Base-by-base conservation (phyloP, 2,329 filamentous ascomycete genomes). In the Neurospora sp. region DNA sequence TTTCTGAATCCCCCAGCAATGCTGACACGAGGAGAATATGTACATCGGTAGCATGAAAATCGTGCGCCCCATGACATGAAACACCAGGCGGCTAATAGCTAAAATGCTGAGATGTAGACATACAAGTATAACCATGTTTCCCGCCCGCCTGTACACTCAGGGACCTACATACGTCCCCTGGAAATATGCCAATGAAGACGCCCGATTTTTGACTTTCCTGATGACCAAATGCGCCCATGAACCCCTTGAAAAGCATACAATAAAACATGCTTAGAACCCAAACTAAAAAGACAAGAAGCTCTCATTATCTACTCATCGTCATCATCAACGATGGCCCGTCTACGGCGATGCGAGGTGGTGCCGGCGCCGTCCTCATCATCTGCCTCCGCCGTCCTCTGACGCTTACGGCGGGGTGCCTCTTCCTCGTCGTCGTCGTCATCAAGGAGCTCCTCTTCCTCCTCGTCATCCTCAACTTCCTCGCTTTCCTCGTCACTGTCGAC, bases 401-500 rank as follows among this genome's bases (percentile, higher is more conserved):
- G 81, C 80, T 88, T 88, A 66, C 80, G 79, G 9, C 80, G 80
- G 17, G 82, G 82, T 15, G 75, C 75, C 71, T 81, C 80, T 6
- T 82, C 82, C 28, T 83, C 82, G 10, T 84, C 82, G 0, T 85
- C 84, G 10, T 85, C 84, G 9, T 87, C 84, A n/a, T 86, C 84
- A 43, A 85, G 75, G 3, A 86, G 73, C 68, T 87, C 86, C 69
- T 89, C 87, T 46, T 89, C 87, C 0, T 91, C 89, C 23, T 89
- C 89, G 0, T 90, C 87, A 40, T 84, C 85, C 33, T 86, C 87
- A 43, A 85, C 86, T 68, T 84, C 86, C 6, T 88, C 87, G 40
- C 79, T 79, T 58, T 93, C 92, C 71, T 93, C 91, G 73, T 93
- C 91, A 75, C 90, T 93, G 3, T 84, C 84, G 3, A 90, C 92